Evolutionary conservation across 2,329 filamentous ascomycete species (phyloP).

Genomic region (Phialemoniopsis sp.): DNA sequence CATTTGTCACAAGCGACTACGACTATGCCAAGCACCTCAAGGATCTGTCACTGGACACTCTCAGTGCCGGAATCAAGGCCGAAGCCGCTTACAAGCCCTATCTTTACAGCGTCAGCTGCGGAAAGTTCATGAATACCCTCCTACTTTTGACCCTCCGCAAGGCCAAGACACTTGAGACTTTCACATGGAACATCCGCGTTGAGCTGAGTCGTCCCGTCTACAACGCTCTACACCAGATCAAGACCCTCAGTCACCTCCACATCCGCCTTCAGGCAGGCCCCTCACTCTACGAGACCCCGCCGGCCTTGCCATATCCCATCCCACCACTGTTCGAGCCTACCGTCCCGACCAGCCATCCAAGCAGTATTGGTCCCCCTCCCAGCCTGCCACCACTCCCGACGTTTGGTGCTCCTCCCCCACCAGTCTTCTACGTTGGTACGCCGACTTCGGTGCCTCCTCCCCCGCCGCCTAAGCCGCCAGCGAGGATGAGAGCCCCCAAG

Average conservation of each 20-base stretch:
- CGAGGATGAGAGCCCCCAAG: conserved; percentile 27
- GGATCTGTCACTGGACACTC: conserved; percentile 52
- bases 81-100: conserved; percentile 51
- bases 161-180: conserved; percentile 49
- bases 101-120: conserved; percentile 49
- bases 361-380: conserved; percentile 3
- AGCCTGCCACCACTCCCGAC: conserved; percentile 1
- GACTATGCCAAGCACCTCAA: conserved; percentile 56
- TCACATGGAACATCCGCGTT: conserved; percentile 62
- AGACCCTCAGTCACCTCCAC: conserved; percentile 47
- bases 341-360: conserved; percentile 17
- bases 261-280: conserved; percentile 55
- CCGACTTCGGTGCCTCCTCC: conserved; percentile 22
- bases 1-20: conserved; percentile 59
- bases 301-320: conserved; percentile 33
- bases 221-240: conserved; percentile 49
- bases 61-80: conserved; percentile 46
- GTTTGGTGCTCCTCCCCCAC: conserved; percentile 5
- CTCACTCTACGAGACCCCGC: conserved; percentile 48
- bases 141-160: conserved; percentile 52
- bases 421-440: conserved; percentile 16
- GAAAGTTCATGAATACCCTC: conserved; percentile 61
- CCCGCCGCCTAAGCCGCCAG: conserved; percentile 26
- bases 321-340: conserved; percentile 1
- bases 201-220: conserved; percentile 58